Conservation (phyloP, 202 grass and related monocot genomes). For the Musa balbisiana region DNA sequence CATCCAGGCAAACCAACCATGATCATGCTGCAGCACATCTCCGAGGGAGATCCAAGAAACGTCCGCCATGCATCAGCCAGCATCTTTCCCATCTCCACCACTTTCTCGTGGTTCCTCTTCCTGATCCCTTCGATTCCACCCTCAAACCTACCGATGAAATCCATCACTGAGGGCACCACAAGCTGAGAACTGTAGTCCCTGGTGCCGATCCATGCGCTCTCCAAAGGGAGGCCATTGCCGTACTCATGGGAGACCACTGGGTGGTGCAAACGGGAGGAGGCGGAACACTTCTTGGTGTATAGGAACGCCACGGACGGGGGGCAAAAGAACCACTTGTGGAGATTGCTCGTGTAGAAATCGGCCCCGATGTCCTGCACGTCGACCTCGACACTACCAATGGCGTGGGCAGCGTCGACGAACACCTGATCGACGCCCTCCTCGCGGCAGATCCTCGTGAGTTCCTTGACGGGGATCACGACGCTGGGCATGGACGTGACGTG, state of each 20-base stretch:
- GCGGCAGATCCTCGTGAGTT: conserved; percentile 73
- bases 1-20: conserved; percentile 83
- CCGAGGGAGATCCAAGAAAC: conserved; percentile 56
- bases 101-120: conserved; percentile 64
- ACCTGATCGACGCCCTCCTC: conserved; percentile 81
- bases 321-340: conserved; percentile 98
- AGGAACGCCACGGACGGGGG: conserved; percentile 79
- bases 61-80: conserved; percentile 77
- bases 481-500: conserved; percentile 98
- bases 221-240: conserved; percentile 75
- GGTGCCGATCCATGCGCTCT: conserved; percentile 93
- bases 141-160: conserved; percentile 72
- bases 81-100: conserved; percentile 86
- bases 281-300: conserved; percentile 38
- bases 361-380: conserved; percentile 76
- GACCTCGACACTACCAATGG: conserved; percentile 74
- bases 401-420: conserved; percentile 73
- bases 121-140: conserved; percentile 84
- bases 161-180: conserved; percentile 56
- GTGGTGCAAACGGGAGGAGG: conserved; percentile 56
- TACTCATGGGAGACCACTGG: conserved; percentile 89
- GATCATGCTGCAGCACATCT: conserved; percentile 76
- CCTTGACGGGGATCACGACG: conserved; percentile 81
- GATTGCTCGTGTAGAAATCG: conserved; percentile 92
- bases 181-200: conserved; percentile 87